Evolutionary conservation across 1,284 basidiomycete genomes (phyloP).

Genomic region (Sporisorium iseilematis-ciliati): DNA sequence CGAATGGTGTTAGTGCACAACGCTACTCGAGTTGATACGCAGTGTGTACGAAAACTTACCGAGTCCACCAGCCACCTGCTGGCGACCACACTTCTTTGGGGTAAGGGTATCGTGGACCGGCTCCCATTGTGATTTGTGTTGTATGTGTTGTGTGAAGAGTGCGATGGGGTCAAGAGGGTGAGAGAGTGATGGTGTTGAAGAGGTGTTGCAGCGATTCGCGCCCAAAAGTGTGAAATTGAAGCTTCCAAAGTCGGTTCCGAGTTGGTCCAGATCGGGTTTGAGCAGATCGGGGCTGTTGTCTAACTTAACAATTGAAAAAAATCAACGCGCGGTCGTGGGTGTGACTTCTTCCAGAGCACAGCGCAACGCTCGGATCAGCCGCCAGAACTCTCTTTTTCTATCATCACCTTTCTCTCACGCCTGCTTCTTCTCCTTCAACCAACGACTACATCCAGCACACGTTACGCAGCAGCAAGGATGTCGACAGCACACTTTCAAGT

Average conservation of each 20-base stretch:
- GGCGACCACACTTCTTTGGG: conserved; percentile 75
- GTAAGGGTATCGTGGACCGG: conserved; percentile 73
- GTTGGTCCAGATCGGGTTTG: too few species aligned
- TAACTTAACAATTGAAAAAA: too few species aligned
- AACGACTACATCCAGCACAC: not conserved
- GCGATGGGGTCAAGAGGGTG: not conserved
- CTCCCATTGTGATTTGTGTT: conserved; percentile 48
- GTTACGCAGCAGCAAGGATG: conserved; percentile 14
- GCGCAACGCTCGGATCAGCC: too few species aligned
- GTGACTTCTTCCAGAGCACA: too few species aligned
- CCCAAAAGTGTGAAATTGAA: not conserved
- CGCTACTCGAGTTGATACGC: not conserved
- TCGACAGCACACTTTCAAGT: conserved; percentile 15
- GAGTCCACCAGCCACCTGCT: conserved; percentile 75
- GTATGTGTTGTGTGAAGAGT: not conserved
- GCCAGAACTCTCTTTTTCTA: too few species aligned
- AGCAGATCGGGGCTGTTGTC: too few species aligned
- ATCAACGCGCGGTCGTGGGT: too few species aligned
- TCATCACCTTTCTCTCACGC: conserved; percentile 10
- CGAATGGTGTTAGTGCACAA: not conserved
- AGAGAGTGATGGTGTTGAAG: not conserved
- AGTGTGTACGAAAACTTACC: conserved; percentile 35
- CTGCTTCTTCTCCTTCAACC: not conserved
- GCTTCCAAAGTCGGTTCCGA: conserved; percentile 11
- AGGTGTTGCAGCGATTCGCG: conserved; percentile 1